A percentile compares a stretch with the other conserved stretches of the same genome.
phyloP scores from a whole-genome alignment of 78 protist species.

The Monosiga brevicollis region DNA sequence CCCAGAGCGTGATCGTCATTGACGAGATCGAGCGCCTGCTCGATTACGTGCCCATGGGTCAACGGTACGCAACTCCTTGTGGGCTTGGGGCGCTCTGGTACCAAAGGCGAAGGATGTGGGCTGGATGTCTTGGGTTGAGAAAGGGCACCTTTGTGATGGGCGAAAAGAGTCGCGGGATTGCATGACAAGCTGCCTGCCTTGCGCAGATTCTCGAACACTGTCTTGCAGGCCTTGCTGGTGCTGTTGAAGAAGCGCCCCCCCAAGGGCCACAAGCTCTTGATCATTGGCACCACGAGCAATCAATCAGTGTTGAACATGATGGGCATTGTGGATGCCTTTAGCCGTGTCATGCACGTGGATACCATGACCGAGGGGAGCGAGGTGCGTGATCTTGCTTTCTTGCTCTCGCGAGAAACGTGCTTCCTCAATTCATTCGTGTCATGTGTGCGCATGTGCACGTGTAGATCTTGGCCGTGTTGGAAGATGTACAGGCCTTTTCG shows the following conservation, averaged over 20 bases:
- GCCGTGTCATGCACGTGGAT: neutral
- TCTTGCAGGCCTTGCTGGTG: slow-evolving; percentile 84
- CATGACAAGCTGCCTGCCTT: slow-evolving; percentile 83
- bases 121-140: neutral
- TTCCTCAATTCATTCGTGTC: no score
- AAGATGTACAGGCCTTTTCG: slow-evolving; percentile 15
- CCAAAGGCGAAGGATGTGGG: neutral
- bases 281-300: slow-evolving; percentile 83
- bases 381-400: no score
- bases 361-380: neutral
- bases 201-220: slow-evolving; percentile 89
- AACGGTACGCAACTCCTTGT: neutral
- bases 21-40: slow-evolving; percentile 93
- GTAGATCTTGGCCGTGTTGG: no score
- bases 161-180: neutral
- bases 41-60: neutral
- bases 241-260: slow-evolving; percentile 76
- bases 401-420: no score
- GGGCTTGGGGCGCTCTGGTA: neutral
- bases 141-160: neutral
- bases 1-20: slow-evolving; percentile 70
- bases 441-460: no score
- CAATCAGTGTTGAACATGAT: slow-evolving; percentile 21
- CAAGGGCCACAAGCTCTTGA: slow-evolving; percentile 61
- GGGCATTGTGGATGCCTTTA: neutral